Conservation (phyloP, 805 yeast genomes). For the Candida broadrunensis region DNA sequence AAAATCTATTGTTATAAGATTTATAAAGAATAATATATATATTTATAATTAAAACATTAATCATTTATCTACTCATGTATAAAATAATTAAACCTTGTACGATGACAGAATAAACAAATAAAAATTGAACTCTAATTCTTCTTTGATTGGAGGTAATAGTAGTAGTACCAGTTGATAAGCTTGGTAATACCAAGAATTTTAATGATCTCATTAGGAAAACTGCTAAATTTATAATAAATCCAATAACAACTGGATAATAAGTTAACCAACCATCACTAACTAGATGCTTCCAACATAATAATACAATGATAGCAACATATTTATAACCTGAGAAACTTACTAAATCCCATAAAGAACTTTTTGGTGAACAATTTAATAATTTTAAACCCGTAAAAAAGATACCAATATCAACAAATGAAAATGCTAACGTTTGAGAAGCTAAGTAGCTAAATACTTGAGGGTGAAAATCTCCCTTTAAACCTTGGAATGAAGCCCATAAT, state of each 20-base stretch:
- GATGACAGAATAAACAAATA: slow-evolving; percentile 79
- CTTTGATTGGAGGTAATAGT: slow-evolving; percentile 65
- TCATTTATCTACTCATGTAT: slow-evolving; percentile 49
- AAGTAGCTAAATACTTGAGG: slow-evolving; percentile 89
- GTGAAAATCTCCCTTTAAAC: slow-evolving; percentile 84
- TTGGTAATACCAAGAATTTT: slow-evolving; percentile 64
- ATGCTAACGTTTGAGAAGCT: slow-evolving; percentile 82
- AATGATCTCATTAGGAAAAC: slow-evolving; percentile 68
- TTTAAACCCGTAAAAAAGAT: slow-evolving; percentile 81
- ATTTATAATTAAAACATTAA: no score
- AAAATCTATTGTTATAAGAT: no score
- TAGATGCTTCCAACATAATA: slow-evolving; percentile 50
- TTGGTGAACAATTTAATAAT: slow-evolving; percentile 66
- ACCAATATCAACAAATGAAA: slow-evolving; percentile 70
- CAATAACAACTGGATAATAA: slow-evolving; percentile 32
- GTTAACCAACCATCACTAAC: slow-evolving; percentile 30
- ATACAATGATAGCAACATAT: slow-evolving; percentile 73
- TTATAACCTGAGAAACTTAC: slow-evolving; percentile 92
- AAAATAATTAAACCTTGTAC: slow-evolving; percentile 76
- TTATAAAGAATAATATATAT: no score
- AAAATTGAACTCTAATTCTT: slow-evolving; percentile 79
- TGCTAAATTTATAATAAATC: slow-evolving; percentile 44
- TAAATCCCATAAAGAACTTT: slow-evolving; percentile 67
- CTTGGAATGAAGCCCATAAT: slow-evolving; percentile 79
- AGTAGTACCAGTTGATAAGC: slow-evolving; percentile 42